phyloP scores from a whole-genome alignment of 306 rosid species.

The Casuarina glauca region DNA sequence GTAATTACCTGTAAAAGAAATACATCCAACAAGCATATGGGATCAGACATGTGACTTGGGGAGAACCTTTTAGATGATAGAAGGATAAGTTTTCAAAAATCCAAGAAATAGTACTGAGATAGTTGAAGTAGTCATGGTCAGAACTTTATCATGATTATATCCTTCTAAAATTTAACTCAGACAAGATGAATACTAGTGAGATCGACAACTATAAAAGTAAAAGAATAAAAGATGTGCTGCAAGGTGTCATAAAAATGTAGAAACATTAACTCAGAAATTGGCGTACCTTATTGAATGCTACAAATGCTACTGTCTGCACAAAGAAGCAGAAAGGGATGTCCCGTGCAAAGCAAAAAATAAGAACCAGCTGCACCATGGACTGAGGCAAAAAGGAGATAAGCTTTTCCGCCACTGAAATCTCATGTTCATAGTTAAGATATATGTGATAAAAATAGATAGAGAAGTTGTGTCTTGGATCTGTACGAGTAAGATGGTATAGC shows the following conservation, averaged over 20 bases:
- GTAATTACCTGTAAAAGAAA: too few relatives aligned
- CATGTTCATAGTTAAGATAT: conserved; percentile 70
- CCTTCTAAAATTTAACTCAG: neutral
- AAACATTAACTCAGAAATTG: neutral
- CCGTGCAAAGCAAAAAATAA: conserved; percentile 57
- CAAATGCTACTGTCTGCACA: conserved; percentile 80
- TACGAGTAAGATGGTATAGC: conserved; percentile 84
- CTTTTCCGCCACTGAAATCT: conserved; percentile 64
- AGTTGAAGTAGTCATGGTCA: neutral
- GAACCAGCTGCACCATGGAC: conserved; percentile 74
- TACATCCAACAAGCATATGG: neutral
- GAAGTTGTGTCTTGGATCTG: conserved; percentile 93
- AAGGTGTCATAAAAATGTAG: neutral
- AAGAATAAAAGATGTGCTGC: neutral
- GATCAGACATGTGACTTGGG: conserved; percentile 7
- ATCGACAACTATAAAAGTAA: neutral
- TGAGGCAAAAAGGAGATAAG: conserved; percentile 94
- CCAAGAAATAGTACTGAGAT: neutral
- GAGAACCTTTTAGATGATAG: neutral
- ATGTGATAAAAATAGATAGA: conserved; percentile 85
- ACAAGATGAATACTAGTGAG: neutral
- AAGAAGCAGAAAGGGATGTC: conserved; percentile 89
- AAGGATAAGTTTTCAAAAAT: neutral
- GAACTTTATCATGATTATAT: too few relatives aligned
- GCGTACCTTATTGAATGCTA: conserved; percentile 83